Percentiles rank a stretch among this genome's conserved stretches.
Conservation (phyloP, 2,329 filamentous ascomycete species). For the Cadophora gregata region DNA sequence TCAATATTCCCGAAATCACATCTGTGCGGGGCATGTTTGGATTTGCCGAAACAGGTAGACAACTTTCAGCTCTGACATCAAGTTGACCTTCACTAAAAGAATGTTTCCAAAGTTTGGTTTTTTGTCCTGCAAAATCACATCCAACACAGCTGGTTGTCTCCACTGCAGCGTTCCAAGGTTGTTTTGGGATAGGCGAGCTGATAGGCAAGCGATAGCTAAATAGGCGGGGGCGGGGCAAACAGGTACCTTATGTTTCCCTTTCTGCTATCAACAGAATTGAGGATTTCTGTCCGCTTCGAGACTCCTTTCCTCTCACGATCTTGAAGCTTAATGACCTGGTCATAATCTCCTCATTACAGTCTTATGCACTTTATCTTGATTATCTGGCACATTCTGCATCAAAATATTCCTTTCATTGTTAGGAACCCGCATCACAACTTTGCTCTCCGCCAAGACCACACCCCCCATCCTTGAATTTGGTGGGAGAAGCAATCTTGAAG, state of each 20-base stretch:
- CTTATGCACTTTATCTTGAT: background rate
- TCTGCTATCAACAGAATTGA: background rate
- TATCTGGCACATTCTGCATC: background rate
- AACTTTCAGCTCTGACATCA: too few species aligned
- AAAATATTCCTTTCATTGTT: background rate
- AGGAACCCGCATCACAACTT: background rate
- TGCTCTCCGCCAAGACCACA: background rate
- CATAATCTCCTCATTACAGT: too few species aligned
- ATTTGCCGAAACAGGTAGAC: too few species aligned
- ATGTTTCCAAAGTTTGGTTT: background rate
- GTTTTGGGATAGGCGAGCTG: background rate
- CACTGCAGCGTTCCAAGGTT: background rate
- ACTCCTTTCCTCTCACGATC: background rate
- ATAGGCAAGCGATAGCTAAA: slow-evolving; percentile 8
- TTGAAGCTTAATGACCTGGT: too few species aligned
- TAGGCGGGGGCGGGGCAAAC: too few species aligned
- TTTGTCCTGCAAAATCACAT: too few species aligned
- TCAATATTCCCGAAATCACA: too few species aligned
- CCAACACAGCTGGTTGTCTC: background rate
- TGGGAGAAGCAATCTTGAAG: background rate
- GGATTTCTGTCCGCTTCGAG: background rate
- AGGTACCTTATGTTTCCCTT: background rate
- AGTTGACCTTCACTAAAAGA: too few species aligned
- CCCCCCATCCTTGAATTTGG: slow-evolving; percentile 1
- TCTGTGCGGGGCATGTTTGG: too few species aligned